Base-by-base conservation (phyloP, 1,284 basidiomycete species). In the Malassezia arunalokei region DNA sequence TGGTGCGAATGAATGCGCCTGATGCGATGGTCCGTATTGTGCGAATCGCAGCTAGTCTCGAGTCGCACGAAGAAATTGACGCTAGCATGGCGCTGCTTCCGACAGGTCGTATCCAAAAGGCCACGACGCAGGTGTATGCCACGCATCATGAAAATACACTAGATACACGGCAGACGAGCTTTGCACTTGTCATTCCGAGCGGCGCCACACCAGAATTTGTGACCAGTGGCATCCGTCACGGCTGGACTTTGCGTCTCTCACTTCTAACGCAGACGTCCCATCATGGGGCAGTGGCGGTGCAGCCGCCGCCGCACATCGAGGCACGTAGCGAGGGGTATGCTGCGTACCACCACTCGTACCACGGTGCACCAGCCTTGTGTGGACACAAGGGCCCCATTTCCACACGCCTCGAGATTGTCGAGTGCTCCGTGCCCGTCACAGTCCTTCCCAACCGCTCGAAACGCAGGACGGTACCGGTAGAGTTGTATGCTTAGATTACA, bases 51-150 rank as follows among this genome's bases (percentile, higher is more conserved):
- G 70, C 66, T 0, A 51, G 57, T 7, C 60, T 72, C 20, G 70
- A 72, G 54, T 62, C 62, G n/a, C 57, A 68, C 43, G 70, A 72
- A 51, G 66, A 64, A 27, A 51, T 72, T 9, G 60, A 71, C 28
- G 53, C 66, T 0, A 49, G 41, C 31, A 56, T 71, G 11, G 57
- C 64, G 8, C 60, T 61, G 9, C 51, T 69, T 17, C 68, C 70
- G 0, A 27, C 59, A 0, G 58, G 52, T 6, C 39, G 64, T n/a
- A n/a, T 51, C 45, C 58, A 62, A 43, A 55, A 57, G 14, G 50
- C 52, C 3, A 71, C 68, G 7, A 44, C 50, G 8, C 54, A 58
- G 8, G 58, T 70, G 3, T 65, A 71, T 38, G 63, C 68, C 6
- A 59, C 62, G 20, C 62, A 66, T 43, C 64, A 72, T 53, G 62